Base-by-base conservation (phyloP, 2,329 filamentous ascomycete species). In the Hymenoscyphus linearis region DNA sequence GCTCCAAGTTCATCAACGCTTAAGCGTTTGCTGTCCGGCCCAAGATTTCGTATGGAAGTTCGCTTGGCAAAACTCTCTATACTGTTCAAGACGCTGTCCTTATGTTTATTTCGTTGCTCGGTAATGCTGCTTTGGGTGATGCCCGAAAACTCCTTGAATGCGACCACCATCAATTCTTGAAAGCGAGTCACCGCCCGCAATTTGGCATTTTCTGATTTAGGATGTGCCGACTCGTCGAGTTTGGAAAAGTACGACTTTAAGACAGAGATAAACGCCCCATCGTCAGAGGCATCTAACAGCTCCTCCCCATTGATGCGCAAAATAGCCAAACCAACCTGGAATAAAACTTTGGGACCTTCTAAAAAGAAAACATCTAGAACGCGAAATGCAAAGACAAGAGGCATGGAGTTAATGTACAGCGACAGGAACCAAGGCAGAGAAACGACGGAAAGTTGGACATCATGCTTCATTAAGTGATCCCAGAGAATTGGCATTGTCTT, bases 381-480 rank as follows among this genome's bases (percentile, higher is more conserved):
- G 60, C 95, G 85, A 75, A 98, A 99, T 53, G 95, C 95, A 76
- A 98, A 99, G 1, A 98, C 92, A 16, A 99, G 81, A 4, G 95
- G 95, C 95, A 99, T 99, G 1, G 93, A 98, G 81, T 99, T 99
- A 80, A 99, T 96, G 76, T 98, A 99, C 18, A 99, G 82, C 4
- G 93, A 98, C 60, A 99, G 81, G 74, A 99, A 99, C 95, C 95
- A 99, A 2, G 95, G 95, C 52, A 99, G 81, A 10, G 93, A 98
- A 16, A 98, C 95, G 36, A 99, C 95, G 0, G 95, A 98, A 22
- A 99, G 84, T 75, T 99, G 96, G 25, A 99, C 92, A 71, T 99
- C 95, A 62, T 90, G 95, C 77, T 95, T 96, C 66, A 93, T 89
- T n/a, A 99, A 85, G 71, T 99, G 95, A 25, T 98, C 93, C 93